Conservation (phyloP, 768 basidiomycete genomes). For the Suillus variegatus region DNA sequence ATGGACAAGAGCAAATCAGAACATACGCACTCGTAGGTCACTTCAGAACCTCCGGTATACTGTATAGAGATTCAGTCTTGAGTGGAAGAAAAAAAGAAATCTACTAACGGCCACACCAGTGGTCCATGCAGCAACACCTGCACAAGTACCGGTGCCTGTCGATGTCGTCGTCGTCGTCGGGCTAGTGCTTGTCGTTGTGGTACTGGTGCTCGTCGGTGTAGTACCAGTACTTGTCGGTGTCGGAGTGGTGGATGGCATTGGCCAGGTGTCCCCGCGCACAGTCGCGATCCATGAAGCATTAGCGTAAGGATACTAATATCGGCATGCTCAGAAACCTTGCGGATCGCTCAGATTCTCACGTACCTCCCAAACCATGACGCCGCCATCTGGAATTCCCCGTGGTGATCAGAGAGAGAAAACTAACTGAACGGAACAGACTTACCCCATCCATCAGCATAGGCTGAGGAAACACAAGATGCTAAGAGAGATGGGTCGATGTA, state of each 20-base stretch:
- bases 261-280: constrained; percentile 37
- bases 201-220: constrained; percentile 17
- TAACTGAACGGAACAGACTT: constrained; percentile 28
- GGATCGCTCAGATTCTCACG: background rate
- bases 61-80: constrained; percentile 14
- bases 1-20: background rate
- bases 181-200: constrained; percentile 7
- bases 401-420: constrained; percentile 5
- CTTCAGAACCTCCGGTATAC: constrained; percentile 44
- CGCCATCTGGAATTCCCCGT: constrained; percentile 27
- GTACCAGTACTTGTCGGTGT: constrained; percentile 12
- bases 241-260: constrained; percentile 22
- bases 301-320: constrained; percentile 39
- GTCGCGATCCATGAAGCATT: constrained; percentile 39
- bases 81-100: background rate
- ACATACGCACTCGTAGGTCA: constrained; percentile 40
- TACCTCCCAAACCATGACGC: constrained; percentile 44
- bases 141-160: constrained; percentile 34
- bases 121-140: constrained; percentile 44
- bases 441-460: constrained; percentile 67
- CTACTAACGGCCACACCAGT: constrained; percentile 35
- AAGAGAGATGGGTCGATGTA: constrained; percentile 62
- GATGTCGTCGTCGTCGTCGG: constrained; percentile 7
- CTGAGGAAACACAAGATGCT: constrained; percentile 61
- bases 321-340: background rate